phyloP scores from a whole-genome alignment of 2,329 filamentous ascomycete genomes.

The Anthostomella pinea region DNA sequence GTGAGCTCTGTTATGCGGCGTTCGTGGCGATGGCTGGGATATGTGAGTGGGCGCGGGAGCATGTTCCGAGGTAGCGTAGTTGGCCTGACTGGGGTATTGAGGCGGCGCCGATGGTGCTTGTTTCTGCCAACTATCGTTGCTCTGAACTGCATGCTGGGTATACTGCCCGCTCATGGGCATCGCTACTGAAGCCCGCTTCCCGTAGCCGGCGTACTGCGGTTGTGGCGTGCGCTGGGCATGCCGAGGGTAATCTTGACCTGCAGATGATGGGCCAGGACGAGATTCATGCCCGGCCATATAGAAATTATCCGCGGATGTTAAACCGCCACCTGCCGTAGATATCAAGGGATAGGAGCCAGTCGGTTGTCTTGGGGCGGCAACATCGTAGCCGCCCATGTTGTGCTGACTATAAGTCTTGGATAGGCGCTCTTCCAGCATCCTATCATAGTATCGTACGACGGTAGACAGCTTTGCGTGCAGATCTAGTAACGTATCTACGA shows the following conservation, averaged over 20 bases:
- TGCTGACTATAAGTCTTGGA: conserved; percentile 91
- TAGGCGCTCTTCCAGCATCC: conserved; percentile 93
- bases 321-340: conserved; percentile 45
- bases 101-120: conserved; percentile 37
- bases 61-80: conserved; percentile 33
- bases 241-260: conserved; percentile 52
- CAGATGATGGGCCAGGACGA: conserved; percentile 46
- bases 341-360: conserved; percentile 71
- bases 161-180: conserved; percentile 43
- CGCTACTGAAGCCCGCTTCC: conserved; percentile 39
- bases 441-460: conserved; percentile 94
- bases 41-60: conserved; percentile 27
- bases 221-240: conserved; percentile 44
- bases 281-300: conserved; percentile 66
- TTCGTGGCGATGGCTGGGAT: conserved; percentile 29
- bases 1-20: conserved; percentile 26
- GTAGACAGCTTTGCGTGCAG: conserved; percentile 93
- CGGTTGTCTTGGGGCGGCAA: conserved; percentile 50
- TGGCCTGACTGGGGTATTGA: conserved; percentile 36
- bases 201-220: conserved; percentile 44
- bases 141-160: conserved; percentile 43
- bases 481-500: conserved; percentile 84
- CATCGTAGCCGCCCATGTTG: conserved; percentile 61
- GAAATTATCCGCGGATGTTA: conserved; percentile 70
- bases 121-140: conserved; percentile 51